Evolutionary conservation across 805 yeast genomes (phyloP), one percentile per base, ranked within the genome.

Genomic region (Suhomyces prunicola): DNA sequence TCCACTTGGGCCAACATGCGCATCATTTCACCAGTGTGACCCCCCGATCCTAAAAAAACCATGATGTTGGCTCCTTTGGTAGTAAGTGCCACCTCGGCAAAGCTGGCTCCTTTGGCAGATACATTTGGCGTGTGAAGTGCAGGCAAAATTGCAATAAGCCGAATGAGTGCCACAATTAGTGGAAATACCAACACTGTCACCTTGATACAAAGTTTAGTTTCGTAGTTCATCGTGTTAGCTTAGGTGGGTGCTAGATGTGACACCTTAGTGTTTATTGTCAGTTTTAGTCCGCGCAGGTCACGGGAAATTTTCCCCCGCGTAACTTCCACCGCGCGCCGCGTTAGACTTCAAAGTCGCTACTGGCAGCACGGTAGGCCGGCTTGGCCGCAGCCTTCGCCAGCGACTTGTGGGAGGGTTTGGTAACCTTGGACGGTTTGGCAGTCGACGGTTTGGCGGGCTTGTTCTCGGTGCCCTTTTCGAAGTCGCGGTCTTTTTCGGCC

Each of bases 1-100:
- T 73, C 62, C 46, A 80, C 70, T 39, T 74, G 74, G 5, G 64
- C 55, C 8, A 90, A 65, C 15, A 93, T 73, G 24, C 92, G 73
- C n/a, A 92, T 67, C 96, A 93, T 90, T 67, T 93, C 97, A 1
- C 97, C 97, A 0, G 97, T 91, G 63, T 91, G 98, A 2, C 97
- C 98, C 0, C 99, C 99, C 0, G 97, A 90, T 0, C 98, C 98
- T 9, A 93, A 70, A n/a, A 90, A 76, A 0, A 88, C 73, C 80
- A 88, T 78, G 23, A 82, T 54, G 44, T 68, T 69, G 29, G 55
- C 22, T 3, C 56, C 59, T 36, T 50, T 44, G 19, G 26, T 48
- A 3, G 47, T 46, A 31, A 50, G 41, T 29, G 49, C 48, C n/a
- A 39, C 44, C 13, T 47, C 39, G 47, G 9, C 15, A 36, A 33